phyloP scores from a whole-genome alignment of 1,284 basidiomycete genomes.

The Anthracocystis walkeri region DNA sequence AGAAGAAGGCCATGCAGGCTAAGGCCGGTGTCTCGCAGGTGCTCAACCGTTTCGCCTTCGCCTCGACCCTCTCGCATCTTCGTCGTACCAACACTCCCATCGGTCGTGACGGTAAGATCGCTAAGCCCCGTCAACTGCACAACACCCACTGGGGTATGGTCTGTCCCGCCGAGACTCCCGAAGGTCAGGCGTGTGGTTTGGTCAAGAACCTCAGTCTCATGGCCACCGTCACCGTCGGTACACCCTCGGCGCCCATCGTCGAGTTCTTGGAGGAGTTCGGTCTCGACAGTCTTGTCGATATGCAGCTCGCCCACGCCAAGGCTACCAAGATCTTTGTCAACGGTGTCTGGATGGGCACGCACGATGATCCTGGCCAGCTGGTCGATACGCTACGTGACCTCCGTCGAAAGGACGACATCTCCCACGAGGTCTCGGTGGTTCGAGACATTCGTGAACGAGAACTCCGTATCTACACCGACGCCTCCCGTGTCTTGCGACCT shows the following conservation, averaged over 20 bases:
- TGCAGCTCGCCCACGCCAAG: conserved; percentile 62
- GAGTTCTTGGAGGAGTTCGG: conserved; percentile 99
- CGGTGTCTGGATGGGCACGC: conserved; percentile 99
- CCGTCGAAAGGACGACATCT: conserved; percentile 93
- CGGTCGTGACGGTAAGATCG: conserved; percentile 98
- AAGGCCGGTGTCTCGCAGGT: conserved; percentile 98
- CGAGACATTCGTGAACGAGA: conserved; percentile 97
- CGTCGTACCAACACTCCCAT: conserved; percentile 98
- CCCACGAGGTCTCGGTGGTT: conserved; percentile 94
- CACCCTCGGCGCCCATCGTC: conserved; percentile 93
- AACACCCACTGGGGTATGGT: conserved; percentile 99
- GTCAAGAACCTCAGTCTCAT: conserved; percentile 99
- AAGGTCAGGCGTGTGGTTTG: conserved; percentile 98
- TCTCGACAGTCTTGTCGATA: conserved; percentile 65
- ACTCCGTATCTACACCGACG: conserved; percentile 93
- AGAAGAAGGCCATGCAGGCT: conserved; percentile 94
- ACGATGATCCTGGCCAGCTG: conserved; percentile 90
- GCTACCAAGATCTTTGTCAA: conserved; percentile 97
- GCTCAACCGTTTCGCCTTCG: conserved; percentile 97
- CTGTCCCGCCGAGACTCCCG: conserved; percentile 92
- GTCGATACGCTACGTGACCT: conserved; percentile 93
- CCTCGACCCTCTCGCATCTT: conserved; percentile 96
- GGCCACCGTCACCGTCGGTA: conserved; percentile 97
- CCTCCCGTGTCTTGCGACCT: conserved; percentile 94
- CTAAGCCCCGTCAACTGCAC: conserved; percentile 98